Evolutionary conservation across 805 yeast genomes (phyloP).

Genomic region (Nematodospora valgi): DNA sequence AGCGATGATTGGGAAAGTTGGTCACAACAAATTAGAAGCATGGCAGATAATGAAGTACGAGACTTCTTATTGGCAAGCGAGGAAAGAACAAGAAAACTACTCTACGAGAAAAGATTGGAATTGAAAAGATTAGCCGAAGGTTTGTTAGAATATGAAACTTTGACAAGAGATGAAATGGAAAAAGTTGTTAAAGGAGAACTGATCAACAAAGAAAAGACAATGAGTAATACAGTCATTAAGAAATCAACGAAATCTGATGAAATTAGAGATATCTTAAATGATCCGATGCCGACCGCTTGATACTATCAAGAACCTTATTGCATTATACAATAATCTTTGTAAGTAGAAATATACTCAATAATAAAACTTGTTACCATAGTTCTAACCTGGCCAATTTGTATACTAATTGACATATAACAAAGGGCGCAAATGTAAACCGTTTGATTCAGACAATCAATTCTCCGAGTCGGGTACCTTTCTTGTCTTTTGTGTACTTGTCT

Average conservation of each 20-base stretch:
- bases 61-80: constrained; percentile 72
- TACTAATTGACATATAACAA: too few relatives aligned
- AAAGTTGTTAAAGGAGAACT: constrained; percentile 78
- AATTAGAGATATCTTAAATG: constrained; percentile 9
- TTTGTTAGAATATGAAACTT: constrained; percentile 89
- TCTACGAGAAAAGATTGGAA: constrained; percentile 62
- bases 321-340: too few relatives aligned
- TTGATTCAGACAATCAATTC: too few relatives aligned
- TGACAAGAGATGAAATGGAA: constrained; percentile 87
- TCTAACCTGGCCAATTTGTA: too few relatives aligned
- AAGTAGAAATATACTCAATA: too few relatives aligned
- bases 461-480: too few relatives aligned
- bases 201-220: constrained; percentile 62
- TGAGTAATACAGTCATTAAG: constrained; percentile 66
- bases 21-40: constrained; percentile 83
- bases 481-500: too few relatives aligned
- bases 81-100: constrained; percentile 67
- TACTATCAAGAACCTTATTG: too few relatives aligned
- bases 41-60: constrained; percentile 92
- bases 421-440: too few relatives aligned
- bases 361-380: too few relatives aligned
- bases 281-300: constrained; percentile 11
- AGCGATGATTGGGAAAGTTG: constrained; percentile 93
- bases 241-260: constrained; percentile 3
- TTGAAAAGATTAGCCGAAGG: constrained; percentile 89